These are phyloP conservation scores for Acanthamoeba triangularis DNA, from an alignment of 208 protist species.

Conservation along the genomic window DNA sequence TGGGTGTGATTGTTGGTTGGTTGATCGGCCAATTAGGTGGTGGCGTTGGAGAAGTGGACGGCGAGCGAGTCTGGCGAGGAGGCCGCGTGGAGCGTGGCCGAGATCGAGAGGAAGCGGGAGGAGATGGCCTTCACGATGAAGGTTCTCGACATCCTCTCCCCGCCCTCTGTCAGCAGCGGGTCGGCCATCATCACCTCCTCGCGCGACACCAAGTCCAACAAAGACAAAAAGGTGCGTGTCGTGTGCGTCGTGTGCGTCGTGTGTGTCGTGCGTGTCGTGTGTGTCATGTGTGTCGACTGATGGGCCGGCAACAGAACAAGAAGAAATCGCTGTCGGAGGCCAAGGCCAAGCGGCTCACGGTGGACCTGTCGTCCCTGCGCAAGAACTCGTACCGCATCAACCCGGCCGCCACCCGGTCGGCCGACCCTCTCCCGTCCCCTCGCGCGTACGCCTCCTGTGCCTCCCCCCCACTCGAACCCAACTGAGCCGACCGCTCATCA, in stretches of 20 bases:
- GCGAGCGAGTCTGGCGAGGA: background rate
- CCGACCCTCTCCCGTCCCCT: background rate
- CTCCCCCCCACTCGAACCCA: background rate
- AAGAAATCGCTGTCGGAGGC: conserved; percentile 8
- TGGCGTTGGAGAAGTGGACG: background rate
- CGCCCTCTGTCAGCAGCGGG: background rate
- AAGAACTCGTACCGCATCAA: conserved; percentile 2
- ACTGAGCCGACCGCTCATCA: too few relatives aligned
- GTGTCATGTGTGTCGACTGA: background rate
- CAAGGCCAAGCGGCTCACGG: conserved; percentile 10
- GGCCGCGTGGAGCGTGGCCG: background rate
- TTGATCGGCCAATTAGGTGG: background rate
- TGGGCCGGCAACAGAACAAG: background rate
- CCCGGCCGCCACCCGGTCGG: background rate
- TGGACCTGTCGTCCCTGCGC: background rate
- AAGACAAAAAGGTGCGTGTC: conserved; percentile 5
- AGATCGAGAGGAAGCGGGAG: conserved; percentile 1
- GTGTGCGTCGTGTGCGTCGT: background rate
- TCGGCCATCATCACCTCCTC: background rate
- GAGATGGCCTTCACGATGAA: background rate
- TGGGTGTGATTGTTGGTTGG: background rate
- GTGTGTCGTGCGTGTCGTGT: background rate
- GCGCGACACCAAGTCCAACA: background rate
- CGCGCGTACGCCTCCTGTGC: background rate
- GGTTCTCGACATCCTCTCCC: background rate